These are phyloP conservation scores for Neonectria neomacrospora DNA, from an alignment of 2,329 filamentous ascomycete genomes.

Conservation along the genomic window DNA sequence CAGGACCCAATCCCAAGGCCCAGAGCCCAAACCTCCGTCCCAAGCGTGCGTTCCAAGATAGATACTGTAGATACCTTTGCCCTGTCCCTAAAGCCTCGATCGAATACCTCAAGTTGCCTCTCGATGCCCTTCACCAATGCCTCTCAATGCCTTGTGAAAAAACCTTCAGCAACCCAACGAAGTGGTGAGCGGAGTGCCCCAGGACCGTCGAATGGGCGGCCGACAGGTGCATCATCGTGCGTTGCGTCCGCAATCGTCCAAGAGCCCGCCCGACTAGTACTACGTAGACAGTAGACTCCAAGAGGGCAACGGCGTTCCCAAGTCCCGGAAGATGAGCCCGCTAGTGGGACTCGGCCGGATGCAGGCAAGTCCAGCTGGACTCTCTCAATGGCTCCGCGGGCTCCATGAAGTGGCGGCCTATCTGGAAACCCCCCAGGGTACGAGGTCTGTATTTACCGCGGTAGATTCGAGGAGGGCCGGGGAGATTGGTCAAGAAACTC, in stretches of 20 bases:
- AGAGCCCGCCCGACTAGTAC: slow-evolving; percentile 1
- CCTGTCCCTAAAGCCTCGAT: background rate
- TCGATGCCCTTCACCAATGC: background rate
- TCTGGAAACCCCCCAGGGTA: slow-evolving; percentile 4
- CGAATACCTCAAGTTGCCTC: background rate
- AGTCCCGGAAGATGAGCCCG: slow-evolving; percentile 20
- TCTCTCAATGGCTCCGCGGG: background rate
- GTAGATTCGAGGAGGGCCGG: background rate
- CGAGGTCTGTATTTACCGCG: background rate
- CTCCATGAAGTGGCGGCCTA: background rate
- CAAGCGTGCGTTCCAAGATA: background rate
- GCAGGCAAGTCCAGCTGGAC: background rate
- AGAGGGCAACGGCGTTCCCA: background rate
- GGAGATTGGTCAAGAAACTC: slow-evolving; percentile 1
- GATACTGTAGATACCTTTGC: background rate
- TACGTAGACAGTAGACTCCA: background rate
- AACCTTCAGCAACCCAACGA: background rate
- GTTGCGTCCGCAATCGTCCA: background rate
- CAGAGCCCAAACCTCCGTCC: background rate
- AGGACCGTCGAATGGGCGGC: background rate
- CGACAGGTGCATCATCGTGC: background rate
- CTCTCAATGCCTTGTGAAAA: background rate
- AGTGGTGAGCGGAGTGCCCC: background rate
- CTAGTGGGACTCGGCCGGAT: slow-evolving; percentile 22
- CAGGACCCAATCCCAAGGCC: background rate